A percentile compares a stretch with the other conserved stretches of the same genome.
Conservation (phyloP, 176 grass and related monocot species). For the Ananas comosus region DNA sequence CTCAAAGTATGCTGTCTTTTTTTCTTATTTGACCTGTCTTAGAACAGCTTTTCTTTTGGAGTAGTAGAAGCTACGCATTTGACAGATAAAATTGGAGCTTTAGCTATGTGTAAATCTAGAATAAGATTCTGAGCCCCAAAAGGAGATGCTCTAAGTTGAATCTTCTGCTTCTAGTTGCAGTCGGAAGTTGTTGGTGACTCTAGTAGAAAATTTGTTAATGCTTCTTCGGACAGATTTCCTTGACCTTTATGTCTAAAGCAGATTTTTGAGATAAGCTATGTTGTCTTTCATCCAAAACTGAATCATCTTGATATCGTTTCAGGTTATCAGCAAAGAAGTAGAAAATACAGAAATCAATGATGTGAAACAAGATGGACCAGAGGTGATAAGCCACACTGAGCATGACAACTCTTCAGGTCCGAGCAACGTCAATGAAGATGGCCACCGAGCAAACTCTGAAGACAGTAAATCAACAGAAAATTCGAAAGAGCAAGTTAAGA, state of each 20-base stretch:
- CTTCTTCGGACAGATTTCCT: no score
- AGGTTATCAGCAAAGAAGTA: conserved; percentile 31
- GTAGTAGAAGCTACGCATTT: no score
- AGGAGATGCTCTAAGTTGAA: no score
- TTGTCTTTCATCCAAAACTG: neutral
- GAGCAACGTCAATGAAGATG: conserved; percentile 26
- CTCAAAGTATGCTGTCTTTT: no score
- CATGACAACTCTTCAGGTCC: conserved; percentile 15
- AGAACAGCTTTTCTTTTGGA: no score
- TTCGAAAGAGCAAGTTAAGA: conserved; percentile 31
- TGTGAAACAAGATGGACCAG: conserved; percentile 8
- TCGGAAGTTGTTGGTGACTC: no score
- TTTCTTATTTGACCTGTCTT: no score
- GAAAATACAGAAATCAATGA: conserved; percentile 19
- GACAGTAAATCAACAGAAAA: conserved; percentile 18
- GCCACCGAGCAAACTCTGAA: conserved; percentile 10
- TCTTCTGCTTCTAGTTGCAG: no score
- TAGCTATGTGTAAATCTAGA: no score
- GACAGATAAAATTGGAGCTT: no score
- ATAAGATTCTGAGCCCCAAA: no score
- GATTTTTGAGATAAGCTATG: neutral
- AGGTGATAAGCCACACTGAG: conserved; percentile 13
- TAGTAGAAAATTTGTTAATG: no score
- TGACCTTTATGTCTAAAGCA: neutral
- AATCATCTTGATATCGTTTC: conserved; percentile 9